Evolutionary conservation across 148 eudicot genomes (phyloP).

Genomic region (Bassia scoparia): DNA sequence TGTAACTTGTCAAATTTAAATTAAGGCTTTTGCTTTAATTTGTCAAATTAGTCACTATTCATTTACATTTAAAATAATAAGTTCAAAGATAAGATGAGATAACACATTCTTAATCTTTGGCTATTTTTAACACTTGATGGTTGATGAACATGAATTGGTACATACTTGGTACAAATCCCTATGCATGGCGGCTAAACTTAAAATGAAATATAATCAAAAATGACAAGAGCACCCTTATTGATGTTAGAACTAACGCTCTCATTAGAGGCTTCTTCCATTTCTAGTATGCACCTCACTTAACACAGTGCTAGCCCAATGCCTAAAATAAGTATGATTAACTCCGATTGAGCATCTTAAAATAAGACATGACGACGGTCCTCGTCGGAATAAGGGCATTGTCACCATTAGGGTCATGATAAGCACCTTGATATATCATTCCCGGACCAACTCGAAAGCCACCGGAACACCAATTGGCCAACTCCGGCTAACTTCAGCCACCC

Average conservation of each 20-base stretch:
- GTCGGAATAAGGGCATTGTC: conserved; percentile 43
- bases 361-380: conserved; percentile 56
- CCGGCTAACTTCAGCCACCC: conserved; percentile 87
- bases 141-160: too few relatives aligned
- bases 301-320: conserved; percentile 53
- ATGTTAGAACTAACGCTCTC: neutral
- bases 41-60: too few relatives aligned
- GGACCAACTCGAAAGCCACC: conserved; percentile 68
- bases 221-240: conserved; percentile 9
- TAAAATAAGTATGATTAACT: conserved; percentile 46
- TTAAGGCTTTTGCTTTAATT: too few relatives aligned
- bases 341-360: conserved; percentile 61
- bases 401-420: conserved; percentile 57
- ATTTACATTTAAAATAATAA: too few relatives aligned
- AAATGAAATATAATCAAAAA: too few relatives aligned
- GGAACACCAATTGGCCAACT: conserved; percentile 61
- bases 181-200: too few relatives aligned
- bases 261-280: conserved; percentile 23
- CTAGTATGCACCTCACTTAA: conserved; percentile 38
- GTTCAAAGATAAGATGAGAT: too few relatives aligned
- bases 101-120: too few relatives aligned
- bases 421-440: conserved; percentile 71
- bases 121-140: too few relatives aligned
- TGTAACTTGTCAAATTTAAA: too few relatives aligned
- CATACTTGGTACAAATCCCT: too few relatives aligned